These are phyloP conservation scores for Suhomyces tanzawaensis DNA, from an alignment of 805 yeast species.

Conservation along the genomic window DNA sequence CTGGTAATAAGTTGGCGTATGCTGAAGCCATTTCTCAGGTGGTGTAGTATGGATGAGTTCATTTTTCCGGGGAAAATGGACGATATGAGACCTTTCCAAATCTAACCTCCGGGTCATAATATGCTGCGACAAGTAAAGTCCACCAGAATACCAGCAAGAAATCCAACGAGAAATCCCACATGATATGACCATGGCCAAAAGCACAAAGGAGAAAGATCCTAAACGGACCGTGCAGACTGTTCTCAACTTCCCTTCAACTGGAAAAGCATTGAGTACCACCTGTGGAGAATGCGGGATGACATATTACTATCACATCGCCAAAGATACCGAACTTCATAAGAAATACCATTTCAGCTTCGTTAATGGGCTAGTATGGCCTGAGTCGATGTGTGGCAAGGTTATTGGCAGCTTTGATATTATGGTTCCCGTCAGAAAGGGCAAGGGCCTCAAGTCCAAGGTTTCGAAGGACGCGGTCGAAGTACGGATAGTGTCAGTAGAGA, in stretches of 20 bases:
- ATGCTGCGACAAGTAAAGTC: no score
- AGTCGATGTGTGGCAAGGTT: slow-evolving; percentile 5
- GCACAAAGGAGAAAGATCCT: neutral
- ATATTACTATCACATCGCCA: slow-evolving; percentile 37
- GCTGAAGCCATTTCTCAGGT: slow-evolving; percentile 24
- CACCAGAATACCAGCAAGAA: no score
- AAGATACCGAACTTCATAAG: slow-evolving; percentile 48
- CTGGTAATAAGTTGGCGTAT: slow-evolving; percentile 62
- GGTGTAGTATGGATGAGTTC: no score
- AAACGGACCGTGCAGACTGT: slow-evolving; percentile 17
- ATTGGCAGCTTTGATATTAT: slow-evolving; percentile 1
- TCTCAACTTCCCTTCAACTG: slow-evolving; percentile 11
- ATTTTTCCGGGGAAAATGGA: no score
- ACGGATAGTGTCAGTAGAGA: slow-evolving; percentile 15
- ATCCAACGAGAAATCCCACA: no score
- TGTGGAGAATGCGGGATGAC: slow-evolving; percentile 57
- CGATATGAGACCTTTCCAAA: no score
- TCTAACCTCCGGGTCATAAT: no score
- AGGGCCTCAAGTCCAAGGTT: neutral
- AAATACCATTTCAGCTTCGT: slow-evolving; percentile 50
- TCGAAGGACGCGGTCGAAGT: slow-evolving; percentile 3
- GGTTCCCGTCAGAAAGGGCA: neutral
- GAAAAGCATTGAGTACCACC: slow-evolving; percentile 16
- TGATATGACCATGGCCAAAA: neutral
- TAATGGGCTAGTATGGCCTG: slow-evolving; percentile 51